Conservation (phyloP, 371 early-diverging fungal genomes). For the Mucor plumbeus region DNA sequence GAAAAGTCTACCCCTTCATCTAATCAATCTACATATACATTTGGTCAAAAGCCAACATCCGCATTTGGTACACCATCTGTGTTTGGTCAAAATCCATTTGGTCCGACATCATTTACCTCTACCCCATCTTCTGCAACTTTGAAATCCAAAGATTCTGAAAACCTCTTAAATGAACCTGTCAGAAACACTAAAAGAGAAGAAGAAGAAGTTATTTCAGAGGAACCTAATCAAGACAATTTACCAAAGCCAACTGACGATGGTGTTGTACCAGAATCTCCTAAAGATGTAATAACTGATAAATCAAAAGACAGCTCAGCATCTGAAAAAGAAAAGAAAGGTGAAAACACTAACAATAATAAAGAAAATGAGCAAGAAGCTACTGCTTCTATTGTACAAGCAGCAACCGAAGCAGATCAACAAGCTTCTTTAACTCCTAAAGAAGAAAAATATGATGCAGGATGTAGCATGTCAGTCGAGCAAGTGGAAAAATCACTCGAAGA, state of each 20-base stretch:
- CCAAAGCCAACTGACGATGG: not conserved
- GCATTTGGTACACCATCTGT: constrained; percentile 1
- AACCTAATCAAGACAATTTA: not conserved
- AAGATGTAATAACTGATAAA: too few relatives aligned
- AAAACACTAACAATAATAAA: not conserved
- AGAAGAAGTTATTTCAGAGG: not conserved
- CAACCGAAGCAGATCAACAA: not conserved
- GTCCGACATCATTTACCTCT: not conserved
- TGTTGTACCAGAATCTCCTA: not conserved
- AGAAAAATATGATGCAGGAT: not conserved
- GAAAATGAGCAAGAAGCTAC: not conserved
- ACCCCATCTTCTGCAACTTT: not conserved
- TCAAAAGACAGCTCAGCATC: not conserved
- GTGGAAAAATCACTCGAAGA: constrained; percentile 4
- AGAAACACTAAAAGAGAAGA: not conserved
- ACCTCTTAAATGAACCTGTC: not conserved
- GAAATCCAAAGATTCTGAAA: not conserved
- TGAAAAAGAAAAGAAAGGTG: not conserved
- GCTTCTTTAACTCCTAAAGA: not conserved
- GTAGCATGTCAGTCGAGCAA: constrained; percentile 14
- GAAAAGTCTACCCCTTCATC: not conserved
- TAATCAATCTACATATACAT: not conserved
- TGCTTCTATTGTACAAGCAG: not conserved
- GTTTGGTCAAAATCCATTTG: constrained; percentile 6
- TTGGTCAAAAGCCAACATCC: constrained; percentile 4